Base-by-base conservation (phyloP, 2,329 filamentous ascomycete genomes). In the Colletotrichum orchidophilum region DNA sequence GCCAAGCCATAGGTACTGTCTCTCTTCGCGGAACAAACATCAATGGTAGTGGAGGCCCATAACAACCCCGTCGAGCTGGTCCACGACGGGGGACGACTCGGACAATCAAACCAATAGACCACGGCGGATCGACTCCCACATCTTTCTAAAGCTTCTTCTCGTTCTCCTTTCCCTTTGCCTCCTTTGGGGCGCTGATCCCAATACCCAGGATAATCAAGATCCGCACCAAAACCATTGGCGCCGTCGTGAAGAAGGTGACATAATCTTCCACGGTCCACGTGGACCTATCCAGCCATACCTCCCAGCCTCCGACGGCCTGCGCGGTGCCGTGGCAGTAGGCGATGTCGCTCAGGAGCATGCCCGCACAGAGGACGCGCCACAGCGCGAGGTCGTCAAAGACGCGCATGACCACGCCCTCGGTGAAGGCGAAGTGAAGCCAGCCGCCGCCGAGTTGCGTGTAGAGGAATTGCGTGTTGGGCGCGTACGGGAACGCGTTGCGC, bases 381-480 rank as follows among this genome's bases (percentile, higher is more conserved):
- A 83, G 74, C 1, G 75, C 71, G 9, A 76, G 64, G 68, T 83
- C 80, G 46, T 79, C 78, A 18, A 75, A 78, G 33, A 76, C 35
- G 4, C 79, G 77, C 73, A 83, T 73, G 21, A 83, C 76, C 15
- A 83, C 76, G 42, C 77, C 80, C 72, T 80, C 78, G 73, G 78
- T 76, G 73, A 82, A 81, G 63, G 81, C 81, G 67, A 83, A 81
- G 73, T 78, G 76, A 18, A 82, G 75, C 78, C 79, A 81, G 8
- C 67, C 73, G 53, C 78, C 77, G 46, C 73, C 77, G 26, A 81
- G 70, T 65, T 78, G 74, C 5, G 77, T 80, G 75, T 78, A 80
- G 50, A 80, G 74, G 67, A 79, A 80, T 3, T 75, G 73, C 26
- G 77, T 75, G 54, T 66, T 69, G 7, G 68, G 18, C 11, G 63